Conservation (phyloP, 345 rosid species). For the Arabis alpina region DNA sequence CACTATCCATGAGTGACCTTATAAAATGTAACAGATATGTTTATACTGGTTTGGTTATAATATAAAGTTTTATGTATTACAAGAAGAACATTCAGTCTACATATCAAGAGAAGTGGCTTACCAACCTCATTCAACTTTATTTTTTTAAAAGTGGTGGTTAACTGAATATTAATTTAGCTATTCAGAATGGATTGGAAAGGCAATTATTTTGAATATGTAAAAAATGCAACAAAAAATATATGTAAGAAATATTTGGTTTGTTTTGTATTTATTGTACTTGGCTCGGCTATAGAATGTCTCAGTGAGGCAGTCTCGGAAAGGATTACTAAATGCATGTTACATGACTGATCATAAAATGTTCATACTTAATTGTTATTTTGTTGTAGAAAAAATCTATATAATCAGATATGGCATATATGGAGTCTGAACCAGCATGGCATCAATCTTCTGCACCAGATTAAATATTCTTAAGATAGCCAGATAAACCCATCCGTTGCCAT, state of each 20-base stretch:
- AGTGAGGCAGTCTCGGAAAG: too few relatives aligned
- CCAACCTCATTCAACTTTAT: not conserved
- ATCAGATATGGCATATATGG: too few relatives aligned
- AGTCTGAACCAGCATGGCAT: too few relatives aligned
- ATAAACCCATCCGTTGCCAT: too few relatives aligned
- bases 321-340: not conserved
- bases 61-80: too few relatives aligned
- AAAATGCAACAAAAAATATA: not conserved
- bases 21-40: too few relatives aligned
- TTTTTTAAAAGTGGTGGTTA: too few relatives aligned
- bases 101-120: not conserved
- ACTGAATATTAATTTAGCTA: not conserved
- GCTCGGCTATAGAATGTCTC: too few relatives aligned
- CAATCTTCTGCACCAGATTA: not conserved
- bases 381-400: too few relatives aligned
- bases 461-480: not conserved
- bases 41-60: too few relatives aligned
- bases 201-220: not conserved
- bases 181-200: not conserved
- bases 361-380: not conserved
- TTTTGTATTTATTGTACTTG: too few relatives aligned
- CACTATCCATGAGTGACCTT: too few relatives aligned
- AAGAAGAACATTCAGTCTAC: not conserved
- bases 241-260: not conserved
- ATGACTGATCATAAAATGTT: conserved; percentile 1